Evolutionary conservation across 768 basidiomycete genomes (phyloP), one percentile per base, ranked within the genome.

Genomic region (Kwoniella bestiolae): DNA sequence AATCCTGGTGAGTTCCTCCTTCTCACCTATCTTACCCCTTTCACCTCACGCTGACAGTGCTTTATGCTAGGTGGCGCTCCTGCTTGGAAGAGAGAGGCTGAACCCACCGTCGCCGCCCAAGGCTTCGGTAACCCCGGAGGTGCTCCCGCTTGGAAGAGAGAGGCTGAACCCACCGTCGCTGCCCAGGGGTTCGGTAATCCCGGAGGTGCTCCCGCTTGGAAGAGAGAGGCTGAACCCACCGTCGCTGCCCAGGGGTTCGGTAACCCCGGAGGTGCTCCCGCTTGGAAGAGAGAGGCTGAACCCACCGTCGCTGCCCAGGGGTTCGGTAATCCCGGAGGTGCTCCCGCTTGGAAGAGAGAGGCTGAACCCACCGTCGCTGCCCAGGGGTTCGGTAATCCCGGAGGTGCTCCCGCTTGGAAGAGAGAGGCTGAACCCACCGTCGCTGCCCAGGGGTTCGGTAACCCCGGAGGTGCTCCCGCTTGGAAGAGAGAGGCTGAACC

Each of bases 181-280:
- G 60, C 46, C 8, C 55, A 52, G 26, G 57, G 31, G 32, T 64
- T 57, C 50, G 59, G 60, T 60, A 14, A 6, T 29, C n/a, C 29
- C 44, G 59, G 67, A 49, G 65, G 68, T 56, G 57, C 28, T 28
- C 68, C 61, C 60, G 63, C 72, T 6, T 73, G 72, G 72, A 73
- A 73, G 60, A 60, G 60, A 25, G 71, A 75, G 58, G 68, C 71
- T 29, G 66, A 66, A 38, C 62, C 68, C 29, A 18, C 49, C 31
- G 56, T 56, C 21, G 29, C 44, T 32, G 63, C 67, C 28, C 28
- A 63, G 57, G 65, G 60, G 58, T 67, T 65, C 46, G 65, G 65
- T 32, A 5, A 11, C 9, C 46, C 47, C 14, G 59, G 65, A n/a
- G 60, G 51, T 28, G 49, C 23, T 45, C 51, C 51, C 26, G 56